Evolutionary conservation across 805 yeast genomes (phyloP), one percentile per base, ranked within the genome.

Genomic region (Teunomyces barrocoloradensis): DNA sequence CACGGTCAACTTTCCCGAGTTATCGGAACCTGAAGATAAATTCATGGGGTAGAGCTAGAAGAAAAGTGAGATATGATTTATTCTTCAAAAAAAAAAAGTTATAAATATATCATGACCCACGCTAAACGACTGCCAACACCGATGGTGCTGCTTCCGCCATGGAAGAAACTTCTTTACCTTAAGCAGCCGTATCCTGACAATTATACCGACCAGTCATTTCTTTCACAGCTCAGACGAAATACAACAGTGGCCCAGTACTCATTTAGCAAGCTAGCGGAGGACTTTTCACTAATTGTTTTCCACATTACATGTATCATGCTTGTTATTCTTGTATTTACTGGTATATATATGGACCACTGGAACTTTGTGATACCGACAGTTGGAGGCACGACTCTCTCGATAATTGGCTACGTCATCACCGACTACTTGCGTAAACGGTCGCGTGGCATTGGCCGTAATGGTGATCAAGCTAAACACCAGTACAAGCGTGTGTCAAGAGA

Each of bases 121-220:
- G 12, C 17, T 9, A 37, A 37, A n/a, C 40, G 40, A 20, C 40
- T 18, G 25, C 29, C n/a, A 23, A 21, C 40, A 10, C 40, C 29
- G 6, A 23, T 21, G 29, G 17, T 11, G 20, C 35, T 38, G 13
- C 54, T 47, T 6, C 52, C 62, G 32, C 81, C 82, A 18, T 91
- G 98, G 98, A 78, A 85, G 58, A 87, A 94, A 58, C 78, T 90
- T 33, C 75, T 92, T 10, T 94, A 96, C 85, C 78, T 86, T 29
- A 77, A 79, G 48, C 97, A 91, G 62, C 86, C 86, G 11, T 91
- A 83, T 59, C 95, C 96, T 0, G 99, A 92, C 63, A 94, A 91
- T 65, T 89, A 88, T 66, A 92, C 96, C 1, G 95, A 90, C 60
- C 67, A 71, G 2, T 78, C 90, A 2, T 92, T 92, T 61, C 72